phyloP scores from a whole-genome alignment of 2,329 filamentous ascomycete species.

The Phialophora tarda region DNA sequence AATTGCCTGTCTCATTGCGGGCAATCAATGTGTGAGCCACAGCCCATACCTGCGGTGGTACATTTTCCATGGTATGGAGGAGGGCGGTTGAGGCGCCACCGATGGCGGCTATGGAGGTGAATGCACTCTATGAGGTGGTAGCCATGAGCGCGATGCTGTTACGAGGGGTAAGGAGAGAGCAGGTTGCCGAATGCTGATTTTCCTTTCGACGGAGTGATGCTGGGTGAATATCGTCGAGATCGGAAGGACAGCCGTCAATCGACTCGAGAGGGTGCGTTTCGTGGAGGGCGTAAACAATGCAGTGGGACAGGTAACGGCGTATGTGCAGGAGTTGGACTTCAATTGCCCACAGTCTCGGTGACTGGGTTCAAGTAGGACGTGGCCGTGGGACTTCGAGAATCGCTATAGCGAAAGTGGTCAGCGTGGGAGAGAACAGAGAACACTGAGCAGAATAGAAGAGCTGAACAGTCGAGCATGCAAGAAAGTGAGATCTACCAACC shows the following conservation, averaged over 20 bases:
- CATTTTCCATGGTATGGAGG: conserved; percentile 29
- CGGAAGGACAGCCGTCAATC: background rate
- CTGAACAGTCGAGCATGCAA: conserved; percentile 10
- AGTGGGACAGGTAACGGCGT: background rate
- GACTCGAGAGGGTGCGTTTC: background rate
- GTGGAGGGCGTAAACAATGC: background rate
- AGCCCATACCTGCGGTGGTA: conserved; percentile 34
- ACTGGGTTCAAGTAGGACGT: background rate
- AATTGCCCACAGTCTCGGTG: background rate
- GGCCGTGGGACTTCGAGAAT: background rate
- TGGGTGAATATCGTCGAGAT: background rate
- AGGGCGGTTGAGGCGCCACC: conserved; percentile 5
- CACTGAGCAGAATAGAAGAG: conserved; percentile 7
- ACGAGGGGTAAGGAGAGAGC: background rate
- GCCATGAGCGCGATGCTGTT: conserved; percentile 22
- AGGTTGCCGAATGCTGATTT: background rate
- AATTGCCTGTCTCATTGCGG: conserved; percentile 36
- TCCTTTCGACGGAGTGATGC: background rate
- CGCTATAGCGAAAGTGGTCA: background rate
- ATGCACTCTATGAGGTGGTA: conserved; percentile 12
- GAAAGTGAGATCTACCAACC: conserved; percentile 22
- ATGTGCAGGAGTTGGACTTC: background rate
- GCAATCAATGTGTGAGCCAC: conserved; percentile 37
- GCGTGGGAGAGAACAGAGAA: background rate
- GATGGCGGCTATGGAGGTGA: conserved; percentile 8